These are phyloP conservation scores for Wilcoxina mikolae DNA, from an alignment of 495 filamentous ascomycete species.

Conservation along the genomic window DNA sequence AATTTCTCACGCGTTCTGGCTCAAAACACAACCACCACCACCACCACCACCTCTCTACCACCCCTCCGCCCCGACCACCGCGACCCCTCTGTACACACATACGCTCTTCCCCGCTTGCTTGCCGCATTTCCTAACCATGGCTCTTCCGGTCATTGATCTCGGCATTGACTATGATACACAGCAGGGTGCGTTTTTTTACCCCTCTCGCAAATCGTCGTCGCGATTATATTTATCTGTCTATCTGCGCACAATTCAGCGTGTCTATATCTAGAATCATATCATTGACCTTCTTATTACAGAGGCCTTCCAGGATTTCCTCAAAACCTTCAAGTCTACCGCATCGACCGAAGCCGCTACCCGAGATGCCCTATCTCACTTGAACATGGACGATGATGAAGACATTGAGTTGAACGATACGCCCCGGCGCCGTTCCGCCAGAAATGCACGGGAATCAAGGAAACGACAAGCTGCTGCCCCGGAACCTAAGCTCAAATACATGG, in stretches of 20 bases:
- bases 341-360: slow-evolving; percentile 55
- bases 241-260: too few species aligned
- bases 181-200: slow-evolving; percentile 41
- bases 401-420: slow-evolving; percentile 27
- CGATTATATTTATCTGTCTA: slow-evolving; percentile 1
- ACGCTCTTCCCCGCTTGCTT: too few species aligned
- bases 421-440: slow-evolving; percentile 31
- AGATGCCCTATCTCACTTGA: slow-evolving; percentile 64
- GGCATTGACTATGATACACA: slow-evolving; percentile 68
- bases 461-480: slow-evolving; percentile 25
- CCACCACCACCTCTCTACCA: not conserved
- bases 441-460: slow-evolving; percentile 26
- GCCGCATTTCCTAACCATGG: not conserved
- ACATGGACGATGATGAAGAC: slow-evolving; percentile 72
- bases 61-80: not conserved
- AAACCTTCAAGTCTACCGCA: slow-evolving; percentile 69
- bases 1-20: not conserved
- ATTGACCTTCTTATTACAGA: slow-evolving; percentile 31
- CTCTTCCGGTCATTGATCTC: slow-evolving; percentile 24
- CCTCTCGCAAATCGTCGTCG: not conserved
- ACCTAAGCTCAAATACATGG: slow-evolving; percentile 76
- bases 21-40: not conserved
- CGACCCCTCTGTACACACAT: not conserved
- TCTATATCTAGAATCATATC: not conserved
- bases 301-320: slow-evolving; percentile 77